Conservation (phyloP, 495 filamentous ascomycete species). For the Neurospora sp. region DNA sequence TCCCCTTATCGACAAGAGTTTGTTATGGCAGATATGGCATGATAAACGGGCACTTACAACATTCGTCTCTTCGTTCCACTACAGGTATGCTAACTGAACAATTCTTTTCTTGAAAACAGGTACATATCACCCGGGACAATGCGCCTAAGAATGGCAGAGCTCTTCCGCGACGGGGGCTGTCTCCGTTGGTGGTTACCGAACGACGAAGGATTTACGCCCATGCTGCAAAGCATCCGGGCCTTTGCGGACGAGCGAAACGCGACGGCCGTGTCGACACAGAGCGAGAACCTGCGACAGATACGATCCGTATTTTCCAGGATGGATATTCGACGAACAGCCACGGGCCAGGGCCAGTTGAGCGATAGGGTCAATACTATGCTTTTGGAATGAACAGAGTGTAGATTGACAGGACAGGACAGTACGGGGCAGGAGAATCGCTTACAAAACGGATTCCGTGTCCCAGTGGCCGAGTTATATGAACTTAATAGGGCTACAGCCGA, state of each 20-base stretch:
- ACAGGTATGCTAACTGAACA: background rate
- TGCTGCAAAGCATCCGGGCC: conserved; percentile 64
- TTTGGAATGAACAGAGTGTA: background rate
- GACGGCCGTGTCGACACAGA: conserved; percentile 49
- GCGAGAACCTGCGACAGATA: conserved; percentile 63
- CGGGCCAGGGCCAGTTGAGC: background rate
- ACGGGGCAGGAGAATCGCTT: background rate
- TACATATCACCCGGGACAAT: conserved; percentile 72
- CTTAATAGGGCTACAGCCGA: background rate
- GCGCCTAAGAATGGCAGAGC: conserved; percentile 59
- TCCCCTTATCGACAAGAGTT: background rate
- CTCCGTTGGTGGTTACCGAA: conserved; percentile 82
- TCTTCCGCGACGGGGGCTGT: conserved; percentile 59
- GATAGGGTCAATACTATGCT: background rate
- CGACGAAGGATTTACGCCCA: conserved; percentile 58
- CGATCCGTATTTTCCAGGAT: conserved; percentile 56
- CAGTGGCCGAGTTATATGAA: background rate
- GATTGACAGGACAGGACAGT: background rate
- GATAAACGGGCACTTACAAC: background rate
- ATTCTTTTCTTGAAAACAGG: conserved; percentile 32
- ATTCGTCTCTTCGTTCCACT: background rate
- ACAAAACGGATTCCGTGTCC: background rate
- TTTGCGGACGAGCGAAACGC: conserved; percentile 65
- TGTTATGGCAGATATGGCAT: background rate
- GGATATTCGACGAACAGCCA: conserved; percentile 15